Evolutionary conservation across 805 yeast species (phyloP).

Genomic region (Kluyveromyces nonfermentans): DNA sequence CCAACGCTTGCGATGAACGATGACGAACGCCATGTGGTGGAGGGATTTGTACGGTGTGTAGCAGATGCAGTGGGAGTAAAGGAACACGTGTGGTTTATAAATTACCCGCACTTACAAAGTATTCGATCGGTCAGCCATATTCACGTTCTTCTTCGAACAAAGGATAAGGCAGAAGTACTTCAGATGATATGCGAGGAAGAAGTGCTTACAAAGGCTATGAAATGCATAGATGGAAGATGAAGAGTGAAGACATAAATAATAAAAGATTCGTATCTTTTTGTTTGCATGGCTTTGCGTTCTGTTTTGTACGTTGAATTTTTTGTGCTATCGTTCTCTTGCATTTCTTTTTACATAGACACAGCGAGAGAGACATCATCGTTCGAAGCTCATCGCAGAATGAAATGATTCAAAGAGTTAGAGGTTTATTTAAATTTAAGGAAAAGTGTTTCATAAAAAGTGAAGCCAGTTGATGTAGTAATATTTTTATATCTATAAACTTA

Average conservation of each 20-base stretch:
- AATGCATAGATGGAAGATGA: too few relatives aligned
- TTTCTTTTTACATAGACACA: background rate
- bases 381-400: background rate
- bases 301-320: too few relatives aligned
- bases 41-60: too few relatives aligned
- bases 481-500: too few relatives aligned
- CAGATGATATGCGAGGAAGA: background rate
- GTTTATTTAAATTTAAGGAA: too few relatives aligned
- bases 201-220: background rate
- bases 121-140: conserved; percentile 58
- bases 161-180: background rate
- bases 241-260: too few relatives aligned
- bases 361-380: too few relatives aligned
- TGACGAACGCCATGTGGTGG: too few relatives aligned
- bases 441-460: too few relatives aligned
- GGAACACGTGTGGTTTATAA: conserved; percentile 56
- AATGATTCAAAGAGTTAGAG: background rate
- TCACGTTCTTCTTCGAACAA: conserved; percentile 45
- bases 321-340: background rate
- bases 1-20: conserved; percentile 42
- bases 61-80: conserved; percentile 30
- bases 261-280: too few relatives aligned
- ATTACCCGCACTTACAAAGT: conserved; percentile 63
- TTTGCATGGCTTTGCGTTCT: too few relatives aligned
- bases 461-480: too few relatives aligned